Conservation (phyloP, 192 early-diverging fungal genomes). For the Chytriomyces sp. region DNA sequence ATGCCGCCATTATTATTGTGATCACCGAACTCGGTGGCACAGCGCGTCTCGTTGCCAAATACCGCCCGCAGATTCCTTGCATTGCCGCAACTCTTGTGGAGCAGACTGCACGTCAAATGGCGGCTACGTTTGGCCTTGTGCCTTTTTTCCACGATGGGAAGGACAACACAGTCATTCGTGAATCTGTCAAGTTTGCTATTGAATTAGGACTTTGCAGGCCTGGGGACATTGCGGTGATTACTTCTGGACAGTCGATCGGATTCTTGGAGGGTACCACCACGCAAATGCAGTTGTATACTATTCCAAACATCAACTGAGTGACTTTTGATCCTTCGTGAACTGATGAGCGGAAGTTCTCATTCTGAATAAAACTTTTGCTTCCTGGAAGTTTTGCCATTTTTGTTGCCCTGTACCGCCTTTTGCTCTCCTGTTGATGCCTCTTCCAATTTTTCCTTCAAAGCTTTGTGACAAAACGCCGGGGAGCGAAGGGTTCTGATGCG, state of each 20-base stretch:
- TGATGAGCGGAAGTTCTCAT: no score
- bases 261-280: constrained; percentile 57
- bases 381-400: no score
- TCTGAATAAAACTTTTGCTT: no score
- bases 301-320: constrained; percentile 21
- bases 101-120: constrained; percentile 56
- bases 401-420: no score
- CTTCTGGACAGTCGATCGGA: constrained; percentile 51
- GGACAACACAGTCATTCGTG: constrained; percentile 38
- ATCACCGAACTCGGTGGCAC: constrained; percentile 58
- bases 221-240: constrained; percentile 63
- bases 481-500: no score
- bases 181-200: constrained; percentile 48
- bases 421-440: no score
- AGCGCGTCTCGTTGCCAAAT: constrained; percentile 59
- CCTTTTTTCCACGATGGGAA: constrained; percentile 51
- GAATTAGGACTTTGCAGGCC: constrained; percentile 55
- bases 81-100: constrained; percentile 55
- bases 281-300: constrained; percentile 51
- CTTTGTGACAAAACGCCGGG: no score
- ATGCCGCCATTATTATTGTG: constrained; percentile 56
- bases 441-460: no score
- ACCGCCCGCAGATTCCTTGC: constrained; percentile 62
- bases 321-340: no score
- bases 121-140: constrained; percentile 56